Base-by-base conservation (phyloP, 1,139 yeast species). In the Candida mesenterica region DNA sequence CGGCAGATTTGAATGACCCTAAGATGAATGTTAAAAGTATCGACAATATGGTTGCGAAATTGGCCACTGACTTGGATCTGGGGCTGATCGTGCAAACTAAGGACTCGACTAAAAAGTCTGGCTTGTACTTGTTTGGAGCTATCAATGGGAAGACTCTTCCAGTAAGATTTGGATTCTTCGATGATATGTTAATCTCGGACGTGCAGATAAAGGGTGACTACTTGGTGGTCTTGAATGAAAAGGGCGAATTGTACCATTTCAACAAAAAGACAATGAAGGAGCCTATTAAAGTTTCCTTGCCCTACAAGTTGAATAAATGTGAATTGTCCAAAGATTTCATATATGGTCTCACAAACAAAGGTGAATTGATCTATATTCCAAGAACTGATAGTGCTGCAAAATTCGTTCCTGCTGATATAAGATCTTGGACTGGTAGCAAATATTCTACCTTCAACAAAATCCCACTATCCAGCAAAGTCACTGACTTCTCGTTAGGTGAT, bases 241-340 rank as follows among this genome's bases (percentile, higher is more conserved):
- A 74, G 17, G 97, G 97, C n/a, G 76, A 82, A 49, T 70, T 87
- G 15, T 80, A 77, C 40, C 86, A 82, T 52, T 85, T 89, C 83
- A 75, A 77, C 28, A 49, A 59, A 20, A 73, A 71, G 6, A 28
- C 38, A 32, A 29, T 44, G 36, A 33, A 44, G 25, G 42, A 43
- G 20, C 68, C 64, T 2, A 41, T 47, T 24, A 39, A 48, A 38
- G 43, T 68, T 2, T 51, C 55, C 16, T 48, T 67, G 17, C 75
- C 81, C 2, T 45, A 65, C 36, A 61, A 64, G 26, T 81, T 79
- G 12, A 67, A 72, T 42, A 65, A 73, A 37, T 78, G 76, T 10
- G 62, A 65, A 36, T 59, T 81, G 15, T 75, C 89, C 4, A 73
- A 71, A 34, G 74, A 77, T 14, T 67, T 55, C 16, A 65, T 85